Evolutionary conservation across 495 filamentous ascomycete genomes (phyloP).

Genomic region (Neurospora cerealis): DNA sequence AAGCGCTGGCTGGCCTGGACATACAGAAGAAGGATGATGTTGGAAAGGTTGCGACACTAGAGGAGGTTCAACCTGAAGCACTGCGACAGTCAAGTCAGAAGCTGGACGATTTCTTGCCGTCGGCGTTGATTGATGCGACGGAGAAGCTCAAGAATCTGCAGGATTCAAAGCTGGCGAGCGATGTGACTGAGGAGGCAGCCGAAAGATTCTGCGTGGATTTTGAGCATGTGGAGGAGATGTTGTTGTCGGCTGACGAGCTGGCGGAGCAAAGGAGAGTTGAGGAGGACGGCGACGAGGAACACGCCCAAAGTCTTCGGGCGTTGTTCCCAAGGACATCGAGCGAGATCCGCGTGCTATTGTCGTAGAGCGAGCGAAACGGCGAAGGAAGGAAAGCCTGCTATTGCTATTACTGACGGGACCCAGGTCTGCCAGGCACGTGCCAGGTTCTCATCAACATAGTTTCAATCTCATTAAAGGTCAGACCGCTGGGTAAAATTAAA

Average conservation of each 20-base stretch:
- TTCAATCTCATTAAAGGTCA: neutral
- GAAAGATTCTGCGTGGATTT: slow-evolving; percentile 85
- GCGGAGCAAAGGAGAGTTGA: slow-evolving; percentile 26
- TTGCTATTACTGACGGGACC: neutral
- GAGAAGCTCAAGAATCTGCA: slow-evolving; percentile 66
- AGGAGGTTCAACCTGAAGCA: slow-evolving; percentile 51
- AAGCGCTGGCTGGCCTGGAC: slow-evolving; percentile 36
- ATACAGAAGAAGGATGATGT: slow-evolving; percentile 27
- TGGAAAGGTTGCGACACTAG: slow-evolving; percentile 26
- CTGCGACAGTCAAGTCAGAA: slow-evolving; percentile 59
- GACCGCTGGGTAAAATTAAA: neutral
- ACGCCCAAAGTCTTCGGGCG: slow-evolving; percentile 44
- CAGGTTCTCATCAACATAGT: neutral
- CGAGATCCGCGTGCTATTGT: slow-evolving; percentile 74
- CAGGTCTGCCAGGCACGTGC: neutral
- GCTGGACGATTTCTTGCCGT: slow-evolving; percentile 86
- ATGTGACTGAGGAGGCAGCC: slow-evolving; percentile 75
- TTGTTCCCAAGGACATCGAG: slow-evolving; percentile 76
- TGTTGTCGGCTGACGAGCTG: slow-evolving; percentile 36
- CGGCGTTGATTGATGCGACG: slow-evolving; percentile 82
- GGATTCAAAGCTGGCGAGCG: slow-evolving; percentile 56
- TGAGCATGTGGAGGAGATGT: slow-evolving; percentile 66
- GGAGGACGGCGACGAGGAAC: slow-evolving; percentile 25
- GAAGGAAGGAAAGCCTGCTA: neutral
- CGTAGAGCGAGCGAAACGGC: slow-evolving; percentile 16